Evolutionary conservation across 73 alveolate species (phyloP).

Genomic region (Paramecium tetraurelia): DNA sequence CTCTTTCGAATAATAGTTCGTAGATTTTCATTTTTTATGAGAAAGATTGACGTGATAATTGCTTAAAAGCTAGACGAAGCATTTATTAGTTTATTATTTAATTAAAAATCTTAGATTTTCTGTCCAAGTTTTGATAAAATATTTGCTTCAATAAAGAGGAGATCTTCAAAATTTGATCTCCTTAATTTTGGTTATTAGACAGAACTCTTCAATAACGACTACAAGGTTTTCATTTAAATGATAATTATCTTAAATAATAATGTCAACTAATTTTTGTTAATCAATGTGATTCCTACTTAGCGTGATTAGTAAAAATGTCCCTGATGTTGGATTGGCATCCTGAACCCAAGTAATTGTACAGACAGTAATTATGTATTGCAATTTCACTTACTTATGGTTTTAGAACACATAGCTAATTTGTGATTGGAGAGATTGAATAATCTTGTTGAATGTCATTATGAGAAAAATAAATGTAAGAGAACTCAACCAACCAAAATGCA

Average conservation of each 20-base stretch:
- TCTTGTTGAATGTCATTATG: background rate
- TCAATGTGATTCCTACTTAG: background rate
- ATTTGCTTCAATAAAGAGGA: too few species aligned
- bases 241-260: background rate
- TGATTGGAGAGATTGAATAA: background rate
- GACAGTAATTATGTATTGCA: background rate
- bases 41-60: conserved; percentile 7
- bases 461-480: background rate
- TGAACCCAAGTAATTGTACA: background rate
- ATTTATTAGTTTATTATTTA: background rate
- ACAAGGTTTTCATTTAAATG: background rate
- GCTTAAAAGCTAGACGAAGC: conserved; percentile 26
- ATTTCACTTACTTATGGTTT: too few species aligned
- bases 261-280: background rate
- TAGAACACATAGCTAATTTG: background rate
- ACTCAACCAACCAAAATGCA: background rate
- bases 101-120: background rate
- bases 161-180: too few species aligned
- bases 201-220: background rate
- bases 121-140: background rate
- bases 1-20: conserved; percentile 1
- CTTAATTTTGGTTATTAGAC: too few species aligned
- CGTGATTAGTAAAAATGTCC: background rate
- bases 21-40: background rate
- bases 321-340: background rate